phyloP scores from a whole-genome alignment of 345 rosid genomes.

The Eucalyptus victrix region DNA sequence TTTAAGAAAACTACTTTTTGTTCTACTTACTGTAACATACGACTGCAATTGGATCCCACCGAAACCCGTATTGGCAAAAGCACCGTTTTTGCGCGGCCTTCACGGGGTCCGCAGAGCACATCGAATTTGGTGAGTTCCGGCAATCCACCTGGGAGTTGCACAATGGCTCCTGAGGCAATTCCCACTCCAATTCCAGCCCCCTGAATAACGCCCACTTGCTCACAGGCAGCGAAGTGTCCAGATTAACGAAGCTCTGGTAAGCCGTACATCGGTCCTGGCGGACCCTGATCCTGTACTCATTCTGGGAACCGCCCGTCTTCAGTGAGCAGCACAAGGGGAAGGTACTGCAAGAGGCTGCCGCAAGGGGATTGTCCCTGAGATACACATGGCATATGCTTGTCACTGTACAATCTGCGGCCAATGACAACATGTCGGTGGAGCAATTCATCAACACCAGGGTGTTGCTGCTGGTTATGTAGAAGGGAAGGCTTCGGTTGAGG shows the following conservation, averaged over 20 bases:
- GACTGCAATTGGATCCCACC: slow-evolving; percentile 41
- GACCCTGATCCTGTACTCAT: slow-evolving; percentile 16
- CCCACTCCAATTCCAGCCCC: slow-evolving; percentile 50
- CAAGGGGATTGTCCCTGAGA: slow-evolving; percentile 15
- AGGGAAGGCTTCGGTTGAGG: slow-evolving; percentile 30
- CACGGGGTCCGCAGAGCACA: slow-evolving; percentile 16
- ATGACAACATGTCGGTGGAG: slow-evolving; percentile 15
- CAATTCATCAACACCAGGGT: slow-evolving; percentile 41
- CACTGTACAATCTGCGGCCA: slow-evolving; percentile 26
- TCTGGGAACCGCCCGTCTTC: slow-evolving; percentile 22
- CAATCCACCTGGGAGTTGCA: slow-evolving; percentile 34
- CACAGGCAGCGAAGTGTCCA: slow-evolving; percentile 10
- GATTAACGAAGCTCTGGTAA: slow-evolving; percentile 37
- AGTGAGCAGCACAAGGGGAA: slow-evolving; percentile 35
- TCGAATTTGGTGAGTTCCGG: slow-evolving; percentile 21
- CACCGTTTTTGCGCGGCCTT: slow-evolving; percentile 18
- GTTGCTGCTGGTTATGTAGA: slow-evolving; percentile 33
- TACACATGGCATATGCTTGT: slow-evolving; percentile 37
- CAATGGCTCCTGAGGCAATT: slow-evolving; percentile 38
- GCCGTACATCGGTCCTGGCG: slow-evolving; percentile 31
- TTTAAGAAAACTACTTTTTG: not conserved
- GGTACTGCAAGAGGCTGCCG: slow-evolving; percentile 4
- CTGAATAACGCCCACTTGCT: slow-evolving; percentile 36
- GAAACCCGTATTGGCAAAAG: slow-evolving; percentile 32
- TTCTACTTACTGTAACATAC: slow-evolving; percentile 30